Percentiles rank a stretch among this genome's conserved stretches.
Conservation (phyloP, 2,329 filamentous ascomycete species). For the Exophiala bonariae region DNA sequence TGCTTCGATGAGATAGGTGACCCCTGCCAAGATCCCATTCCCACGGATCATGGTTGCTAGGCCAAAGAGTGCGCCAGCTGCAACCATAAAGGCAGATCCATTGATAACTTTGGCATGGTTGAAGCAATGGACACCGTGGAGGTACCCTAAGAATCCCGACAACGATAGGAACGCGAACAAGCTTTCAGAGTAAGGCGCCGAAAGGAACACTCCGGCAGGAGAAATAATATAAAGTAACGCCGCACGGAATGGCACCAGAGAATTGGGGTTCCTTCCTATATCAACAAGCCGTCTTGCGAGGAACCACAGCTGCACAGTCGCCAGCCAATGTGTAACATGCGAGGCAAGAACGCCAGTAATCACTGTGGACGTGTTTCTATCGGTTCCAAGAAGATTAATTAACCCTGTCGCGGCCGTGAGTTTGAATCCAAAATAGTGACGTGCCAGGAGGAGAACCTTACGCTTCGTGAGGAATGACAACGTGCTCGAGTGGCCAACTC, state of each 20-base stretch:
- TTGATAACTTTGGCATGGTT: slow-evolving; percentile 39
- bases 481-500: slow-evolving; percentile 47
- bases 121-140: slow-evolving; percentile 43
- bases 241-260: slow-evolving; percentile 64
- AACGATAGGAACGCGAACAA: slow-evolving; percentile 78
- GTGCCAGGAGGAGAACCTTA: slow-evolving; percentile 13
- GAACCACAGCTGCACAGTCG: slow-evolving; percentile 65
- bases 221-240: slow-evolving; percentile 78
- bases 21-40: slow-evolving; percentile 82
- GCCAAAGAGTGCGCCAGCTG: slow-evolving; percentile 69
- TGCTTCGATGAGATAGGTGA: slow-evolving; percentile 69
- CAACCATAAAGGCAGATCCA: slow-evolving; percentile 42
- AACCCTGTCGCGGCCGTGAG: slow-evolving; percentile 9
- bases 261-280: slow-evolving; percentile 31
- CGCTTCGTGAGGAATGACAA: slow-evolving; percentile 25
- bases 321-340: slow-evolving; percentile 73
- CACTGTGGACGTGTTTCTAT: slow-evolving; percentile 17
- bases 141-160: slow-evolving; percentile 69
- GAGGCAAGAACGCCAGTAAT: slow-evolving; percentile 66
- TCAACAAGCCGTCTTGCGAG: slow-evolving; percentile 15
- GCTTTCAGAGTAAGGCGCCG: slow-evolving; percentile 80
- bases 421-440: neutral
- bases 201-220: slow-evolving; percentile 86
- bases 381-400: neutral
- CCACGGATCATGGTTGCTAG: slow-evolving; percentile 73